Conservation (phyloP, 495 filamentous ascomycete genomes). For the Cercophora scortea region DNA sequence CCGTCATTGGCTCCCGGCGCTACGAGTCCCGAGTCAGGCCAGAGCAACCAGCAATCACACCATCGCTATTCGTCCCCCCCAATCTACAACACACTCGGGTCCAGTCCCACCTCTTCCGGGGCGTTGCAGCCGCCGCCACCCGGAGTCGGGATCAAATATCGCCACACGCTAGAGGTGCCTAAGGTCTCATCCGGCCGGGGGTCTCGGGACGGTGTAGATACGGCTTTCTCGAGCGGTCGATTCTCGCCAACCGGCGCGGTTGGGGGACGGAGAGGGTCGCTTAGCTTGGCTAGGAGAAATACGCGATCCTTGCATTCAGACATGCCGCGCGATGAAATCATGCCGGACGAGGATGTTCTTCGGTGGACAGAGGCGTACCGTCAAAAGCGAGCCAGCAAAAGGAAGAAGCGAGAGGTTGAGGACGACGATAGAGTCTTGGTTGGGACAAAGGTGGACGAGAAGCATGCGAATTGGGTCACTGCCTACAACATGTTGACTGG, state of each 20-base stretch:
- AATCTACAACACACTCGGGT: constrained; percentile 37
- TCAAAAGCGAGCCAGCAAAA: constrained; percentile 78
- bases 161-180: constrained; percentile 88
- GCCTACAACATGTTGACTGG: constrained; percentile 99
- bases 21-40: constrained; percentile 32
- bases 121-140: constrained; percentile 28
- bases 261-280: constrained; percentile 65
- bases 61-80: constrained; percentile 76
- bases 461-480: constrained; percentile 95
- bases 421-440: constrained; percentile 91
- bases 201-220: constrained; percentile 54
- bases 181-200: constrained; percentile 40
- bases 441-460: constrained; percentile 97
- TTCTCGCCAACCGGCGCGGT: constrained; percentile 69
- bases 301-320: constrained; percentile 84
- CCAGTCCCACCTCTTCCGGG: constrained; percentile 33
- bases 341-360: constrained; percentile 77
- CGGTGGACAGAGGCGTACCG: constrained; percentile 89
- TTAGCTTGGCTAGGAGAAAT: constrained; percentile 68
- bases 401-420: constrained; percentile 75
- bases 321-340: constrained; percentile 69
- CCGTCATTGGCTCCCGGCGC: constrained; percentile 32
- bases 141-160: constrained; percentile 56
- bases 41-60: constrained; percentile 30
- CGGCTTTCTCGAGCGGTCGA: constrained; percentile 61